Conservation (phyloP, 192 early-diverging fungal genomes). For the Umbelopsis isabellina region DNA sequence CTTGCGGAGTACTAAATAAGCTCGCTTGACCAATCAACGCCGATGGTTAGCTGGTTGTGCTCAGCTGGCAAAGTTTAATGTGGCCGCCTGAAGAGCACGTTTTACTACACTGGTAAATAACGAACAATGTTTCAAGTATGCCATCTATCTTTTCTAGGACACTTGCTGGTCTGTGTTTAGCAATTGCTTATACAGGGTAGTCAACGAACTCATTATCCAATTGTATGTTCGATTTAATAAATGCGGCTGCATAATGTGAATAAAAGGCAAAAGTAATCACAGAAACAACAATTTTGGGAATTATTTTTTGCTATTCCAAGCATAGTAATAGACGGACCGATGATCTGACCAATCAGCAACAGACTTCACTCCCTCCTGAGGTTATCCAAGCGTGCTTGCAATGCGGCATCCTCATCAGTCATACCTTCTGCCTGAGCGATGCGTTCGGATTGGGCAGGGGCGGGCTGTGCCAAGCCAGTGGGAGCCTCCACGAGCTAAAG, state of each 20-base stretch:
- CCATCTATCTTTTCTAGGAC: no score
- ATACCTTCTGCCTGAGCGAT: conserved; percentile 59
- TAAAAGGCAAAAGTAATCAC: no score
- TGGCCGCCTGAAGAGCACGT: conserved; percentile 10
- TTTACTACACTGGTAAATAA: not conserved
- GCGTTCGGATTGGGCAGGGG: conserved; percentile 38
- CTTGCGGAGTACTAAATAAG: conserved; percentile 19
- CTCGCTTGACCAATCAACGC: conserved; percentile 17
- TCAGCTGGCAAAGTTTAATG: not conserved
- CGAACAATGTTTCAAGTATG: conserved; percentile 6
- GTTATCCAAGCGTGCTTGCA: conserved; percentile 89
- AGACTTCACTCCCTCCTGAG: conserved; percentile 76
- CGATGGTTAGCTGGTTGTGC: conserved; percentile 11
- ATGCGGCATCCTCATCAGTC: conserved; percentile 72
- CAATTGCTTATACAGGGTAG: no score
- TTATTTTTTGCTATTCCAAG: no score
- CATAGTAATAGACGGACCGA: not conserved
- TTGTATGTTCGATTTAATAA: no score
- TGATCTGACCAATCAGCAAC: not conserved
- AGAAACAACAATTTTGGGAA: no score
- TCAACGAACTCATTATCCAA: no score
- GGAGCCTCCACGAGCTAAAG: conserved; percentile 51
- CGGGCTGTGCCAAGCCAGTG: conserved; percentile 45
- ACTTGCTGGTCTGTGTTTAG: no score
- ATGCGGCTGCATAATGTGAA: no score